Evolutionary conservation across 169 alveolate species (phyloP).

Genomic region (Eimeria falciformis): DNA sequence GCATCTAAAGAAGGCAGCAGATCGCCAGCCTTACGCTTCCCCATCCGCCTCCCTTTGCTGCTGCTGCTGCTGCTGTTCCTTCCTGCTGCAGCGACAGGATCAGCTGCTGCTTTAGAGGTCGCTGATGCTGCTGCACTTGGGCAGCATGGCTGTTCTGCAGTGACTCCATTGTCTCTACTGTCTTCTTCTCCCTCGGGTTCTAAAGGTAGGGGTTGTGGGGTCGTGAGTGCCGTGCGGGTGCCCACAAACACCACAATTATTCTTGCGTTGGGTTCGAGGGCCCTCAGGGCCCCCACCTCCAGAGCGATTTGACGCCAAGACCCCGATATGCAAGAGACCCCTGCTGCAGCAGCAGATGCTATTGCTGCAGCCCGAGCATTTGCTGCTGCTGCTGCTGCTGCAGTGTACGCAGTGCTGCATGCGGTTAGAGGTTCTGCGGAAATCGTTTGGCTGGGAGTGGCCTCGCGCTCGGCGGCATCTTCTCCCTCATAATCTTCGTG

Average conservation of each 20-base stretch:
- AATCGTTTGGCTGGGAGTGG: no score
- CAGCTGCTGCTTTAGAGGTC: slow-evolving; percentile 1
- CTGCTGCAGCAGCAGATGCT: slow-evolving; percentile 15
- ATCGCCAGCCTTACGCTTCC: neutral
- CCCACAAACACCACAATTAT: neutral
- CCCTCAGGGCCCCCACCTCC: neutral
- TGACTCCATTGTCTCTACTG: neutral
- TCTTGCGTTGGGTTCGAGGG: neutral
- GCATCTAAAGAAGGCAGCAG: neutral
- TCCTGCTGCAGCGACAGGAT: neutral
- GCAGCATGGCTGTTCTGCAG: neutral
- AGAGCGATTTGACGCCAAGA: neutral
- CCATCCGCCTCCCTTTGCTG: neutral
- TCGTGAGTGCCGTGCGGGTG: neutral
- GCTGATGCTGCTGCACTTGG: slow-evolving; percentile 24
- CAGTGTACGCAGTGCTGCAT: neutral
- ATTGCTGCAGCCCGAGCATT: neutral
- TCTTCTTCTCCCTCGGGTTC: neutral
- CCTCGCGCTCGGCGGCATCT: no score
- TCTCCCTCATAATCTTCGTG: no score
- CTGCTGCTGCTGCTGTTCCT: neutral
- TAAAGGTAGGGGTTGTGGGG: slow-evolving; percentile 8
- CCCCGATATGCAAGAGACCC: neutral
- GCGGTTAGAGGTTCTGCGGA: neutral
- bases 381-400: neutral